Evolutionary conservation across 2,329 filamentous ascomycete species (phyloP), one percentile per base, ranked within the genome.

Genomic region (Penicillium nordicum): DNA sequence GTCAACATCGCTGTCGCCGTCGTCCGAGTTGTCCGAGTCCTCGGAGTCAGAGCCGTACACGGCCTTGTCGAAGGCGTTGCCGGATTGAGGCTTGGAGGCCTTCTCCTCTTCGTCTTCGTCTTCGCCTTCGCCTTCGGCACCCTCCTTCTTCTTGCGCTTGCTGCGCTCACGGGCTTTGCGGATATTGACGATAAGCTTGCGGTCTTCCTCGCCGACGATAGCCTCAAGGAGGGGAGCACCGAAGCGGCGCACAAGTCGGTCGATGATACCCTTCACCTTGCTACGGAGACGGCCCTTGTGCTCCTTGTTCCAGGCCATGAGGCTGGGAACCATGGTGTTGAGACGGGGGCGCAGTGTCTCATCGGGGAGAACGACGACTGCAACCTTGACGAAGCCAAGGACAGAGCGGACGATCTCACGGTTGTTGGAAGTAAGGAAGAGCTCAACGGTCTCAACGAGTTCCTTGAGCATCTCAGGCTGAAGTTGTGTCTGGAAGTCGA

Each of bases 191-290:
- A 99, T 88, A 53, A 99, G 80, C 75, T 97, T 99, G 65, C 86
- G 86, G 75, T 97, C 93, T 23, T 85, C 84, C 67, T 95, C 90
- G 3, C 92, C 93, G 57, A 90, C 92, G 72, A 89, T 81, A 62
- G 84, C 84, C 75, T 94, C 90, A 12, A 99, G 84, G 30, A 85
- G 76, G 2, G 93, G 88, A 44, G 89, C 88, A 46, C 94, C 92
- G 69, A 97, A 97, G 55, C 93, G 86, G 46, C 93, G 86, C 23
- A 97, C 88, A 83, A 97, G 91, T 50, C 94, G 86, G 77, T 99
- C 94, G 16, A 99, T 79, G 61, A 99, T 97, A 70, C 97, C 92
- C 84, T 97, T 97, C 65, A 99, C 92, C 80, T 97, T 99, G 48
- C 90, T 88, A 69, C 93, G 91, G 79, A 99, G 94, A 72, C 96